These are phyloP conservation scores for Plasmopara muralis DNA, from an alignment of 352 stramenopile genomes.

Conservation along the genomic window DNA sequence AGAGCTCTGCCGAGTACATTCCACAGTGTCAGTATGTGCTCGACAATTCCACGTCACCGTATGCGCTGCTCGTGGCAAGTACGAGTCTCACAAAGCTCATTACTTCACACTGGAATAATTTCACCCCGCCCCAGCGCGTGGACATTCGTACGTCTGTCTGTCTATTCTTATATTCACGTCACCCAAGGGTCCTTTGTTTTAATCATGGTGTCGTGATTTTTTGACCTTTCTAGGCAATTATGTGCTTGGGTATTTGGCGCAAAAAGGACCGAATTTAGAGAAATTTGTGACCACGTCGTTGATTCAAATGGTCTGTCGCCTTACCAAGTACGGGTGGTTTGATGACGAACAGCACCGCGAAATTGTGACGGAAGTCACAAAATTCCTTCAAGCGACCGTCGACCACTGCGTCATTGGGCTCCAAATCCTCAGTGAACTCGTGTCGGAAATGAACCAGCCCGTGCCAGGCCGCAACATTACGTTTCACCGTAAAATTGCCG, in stretches of 20 bases:
- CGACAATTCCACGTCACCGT: conserved; percentile 93
- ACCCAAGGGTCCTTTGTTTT: too few species aligned
- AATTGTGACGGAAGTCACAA: conserved; percentile 96
- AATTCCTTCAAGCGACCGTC: conserved; percentile 95
- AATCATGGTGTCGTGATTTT: too few species aligned
- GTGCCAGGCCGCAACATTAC: conserved; percentile 92
- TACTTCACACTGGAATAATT: conserved; percentile 95
- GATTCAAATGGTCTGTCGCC: conserved; percentile 96
- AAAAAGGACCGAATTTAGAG: conserved; percentile 91
- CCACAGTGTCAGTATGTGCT: conserved; percentile 98
- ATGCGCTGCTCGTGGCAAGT: conserved; percentile 94
- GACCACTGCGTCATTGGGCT: conserved; percentile 98
- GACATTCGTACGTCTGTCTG: conserved; percentile 76
- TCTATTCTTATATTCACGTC: too few species aligned
- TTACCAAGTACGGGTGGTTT: conserved; percentile 99
- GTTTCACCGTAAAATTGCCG: conserved; percentile 96
- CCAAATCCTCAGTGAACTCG: conserved; percentile 96
- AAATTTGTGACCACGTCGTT: conserved; percentile 94
- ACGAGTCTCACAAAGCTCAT: conserved; percentile 97
- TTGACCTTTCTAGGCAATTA: conserved; percentile 84
- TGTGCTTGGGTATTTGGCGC: conserved; percentile 94
- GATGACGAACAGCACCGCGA: conserved; percentile 95
- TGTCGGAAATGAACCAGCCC: conserved; percentile 97
- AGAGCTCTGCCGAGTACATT: conserved; percentile 95
- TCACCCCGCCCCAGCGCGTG: conserved; percentile 79